Evolutionary conservation across 495 filamentous ascomycete species (phyloP), one percentile per base, ranked within the genome.

Genomic region (Daldinia loculata): DNA sequence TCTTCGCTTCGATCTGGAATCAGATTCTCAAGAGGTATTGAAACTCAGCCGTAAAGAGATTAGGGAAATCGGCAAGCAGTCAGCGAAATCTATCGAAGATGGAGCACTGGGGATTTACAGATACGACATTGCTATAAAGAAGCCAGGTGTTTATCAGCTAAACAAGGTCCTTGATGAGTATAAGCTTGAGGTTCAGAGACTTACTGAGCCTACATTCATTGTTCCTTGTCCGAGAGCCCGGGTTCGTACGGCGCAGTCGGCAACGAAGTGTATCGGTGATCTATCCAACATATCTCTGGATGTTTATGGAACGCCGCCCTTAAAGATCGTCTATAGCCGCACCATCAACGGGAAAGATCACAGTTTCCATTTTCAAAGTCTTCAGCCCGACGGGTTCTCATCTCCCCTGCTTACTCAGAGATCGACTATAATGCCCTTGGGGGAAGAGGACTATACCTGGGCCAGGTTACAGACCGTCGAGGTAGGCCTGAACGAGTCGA

Each of bases 251-350:
- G 83, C 89, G 0, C 82, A 84, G 30, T 81, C 85, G 2, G 83
- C 93, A 63, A 90, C 88, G 67, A 84, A 83, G 15, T 99, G 95
- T 74, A 84, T 87, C 48, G 91, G 92, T 29, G 95, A 98, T 66
- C 82, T 98, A 24, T 98, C 95, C 3, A 89, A 97, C 74, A 78
- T 98, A 36, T 81, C 89, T 29, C 79, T 99, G 14, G 87, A 92
- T 67, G 92, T 98, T 2, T 88, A 93, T 74, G 95, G 95, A 19
- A 93, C 93, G 2, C 92, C 95, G 11, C 95, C 95, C n/a, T 81
- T 99, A 61, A 92, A 93, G 76, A 89, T 98, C 66, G 93, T 92
- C 72, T 99, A 98, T 74, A 95, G 91, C 70, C 90, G 92, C 41
- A 89, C 88, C 32, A 88, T 97, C 60, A 94, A 97, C 72, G 81